phyloP scores from a whole-genome alignment of 179 eudicot species.

The Amaranthus tricolor region DNA sequence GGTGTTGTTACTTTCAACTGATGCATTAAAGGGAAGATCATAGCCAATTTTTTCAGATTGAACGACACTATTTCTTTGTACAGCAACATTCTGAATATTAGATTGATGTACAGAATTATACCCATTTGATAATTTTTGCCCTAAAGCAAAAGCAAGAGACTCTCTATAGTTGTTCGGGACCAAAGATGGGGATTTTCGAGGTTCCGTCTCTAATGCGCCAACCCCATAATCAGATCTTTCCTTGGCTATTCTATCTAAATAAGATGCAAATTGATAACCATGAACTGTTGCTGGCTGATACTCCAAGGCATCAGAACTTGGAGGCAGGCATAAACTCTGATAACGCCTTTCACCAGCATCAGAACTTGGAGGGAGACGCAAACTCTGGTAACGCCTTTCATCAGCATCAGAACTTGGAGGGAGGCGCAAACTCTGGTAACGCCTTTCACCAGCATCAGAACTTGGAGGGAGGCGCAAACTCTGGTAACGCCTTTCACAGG shows the following conservation, averaged over 20 bases:
- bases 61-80: slow-evolving; percentile 50
- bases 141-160: slow-evolving; percentile 39
- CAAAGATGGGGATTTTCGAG: slow-evolving; percentile 47
- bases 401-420: slow-evolving; percentile 46
- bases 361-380: slow-evolving; percentile 51
- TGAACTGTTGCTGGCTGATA: slow-evolving; percentile 80
- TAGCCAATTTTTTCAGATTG: slow-evolving; percentile 45
- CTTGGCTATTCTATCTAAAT: slow-evolving; percentile 46
- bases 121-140: slow-evolving; percentile 50
- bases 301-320: slow-evolving; percentile 43
- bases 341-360: slow-evolving; percentile 40
- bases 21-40: slow-evolving; percentile 40
- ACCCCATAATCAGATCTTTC: slow-evolving; percentile 46
- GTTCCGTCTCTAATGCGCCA: slow-evolving; percentile 38
- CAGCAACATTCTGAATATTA: slow-evolving; percentile 53
- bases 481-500: slow-evolving; percentile 69
- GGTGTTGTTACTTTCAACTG: slow-evolving; percentile 38
- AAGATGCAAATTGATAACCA: slow-evolving; percentile 63
- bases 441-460: slow-evolving; percentile 64
- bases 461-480: slow-evolving; percentile 70
- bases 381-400: slow-evolving; percentile 48
- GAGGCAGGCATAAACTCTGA: slow-evolving; percentile 51
- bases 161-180: slow-evolving; percentile 46
- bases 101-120: slow-evolving; percentile 47
- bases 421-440: slow-evolving; percentile 69